These are phyloP conservation scores for Garcia nutans DNA, from an alignment of 345 rosid species.

Conservation along the genomic window DNA sequence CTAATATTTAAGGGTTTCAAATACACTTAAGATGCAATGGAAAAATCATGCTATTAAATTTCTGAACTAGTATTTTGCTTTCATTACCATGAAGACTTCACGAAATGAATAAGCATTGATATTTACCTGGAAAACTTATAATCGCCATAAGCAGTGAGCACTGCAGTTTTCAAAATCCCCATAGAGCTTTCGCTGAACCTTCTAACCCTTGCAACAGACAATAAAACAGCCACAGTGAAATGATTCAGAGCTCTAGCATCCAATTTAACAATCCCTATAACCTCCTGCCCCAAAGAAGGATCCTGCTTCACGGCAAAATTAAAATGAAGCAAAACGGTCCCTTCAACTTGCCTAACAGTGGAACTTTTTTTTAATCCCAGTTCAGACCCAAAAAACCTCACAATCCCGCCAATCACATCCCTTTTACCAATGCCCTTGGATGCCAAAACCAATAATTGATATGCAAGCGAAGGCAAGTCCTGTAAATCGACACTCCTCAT, in stretches of 20 bases:
- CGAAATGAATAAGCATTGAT: neutral
- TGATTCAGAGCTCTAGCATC: constrained; percentile 58
- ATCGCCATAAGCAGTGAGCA: constrained; percentile 61
- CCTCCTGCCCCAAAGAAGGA: constrained; percentile 73
- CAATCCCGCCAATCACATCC: constrained; percentile 70
- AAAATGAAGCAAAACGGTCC: constrained; percentile 78
- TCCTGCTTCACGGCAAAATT: constrained; percentile 94
- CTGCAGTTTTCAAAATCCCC: constrained; percentile 46
- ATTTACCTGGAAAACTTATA: constrained; percentile 59
- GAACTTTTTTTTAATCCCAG: constrained; percentile 48
- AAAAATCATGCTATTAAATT: neutral
- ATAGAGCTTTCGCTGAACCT: constrained; percentile 62
- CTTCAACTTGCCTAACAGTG: constrained; percentile 68
- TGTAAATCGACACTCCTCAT: constrained; percentile 59
- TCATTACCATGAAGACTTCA: neutral
- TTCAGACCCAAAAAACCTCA: constrained; percentile 57
- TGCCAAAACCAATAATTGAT: constrained; percentile 75
- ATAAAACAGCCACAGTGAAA: constrained; percentile 59
- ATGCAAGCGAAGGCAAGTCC: constrained; percentile 70
- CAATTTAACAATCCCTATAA: constrained; percentile 58
- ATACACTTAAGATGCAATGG: neutral
- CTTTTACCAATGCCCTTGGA: constrained; percentile 72
- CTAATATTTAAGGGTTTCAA: neutral
- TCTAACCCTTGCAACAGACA: constrained; percentile 71
- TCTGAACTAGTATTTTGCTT: neutral